These are phyloP conservation scores for Exophiala bonariae DNA, from an alignment of 2,329 filamentous ascomycete genomes.

Conservation along the genomic window DNA sequence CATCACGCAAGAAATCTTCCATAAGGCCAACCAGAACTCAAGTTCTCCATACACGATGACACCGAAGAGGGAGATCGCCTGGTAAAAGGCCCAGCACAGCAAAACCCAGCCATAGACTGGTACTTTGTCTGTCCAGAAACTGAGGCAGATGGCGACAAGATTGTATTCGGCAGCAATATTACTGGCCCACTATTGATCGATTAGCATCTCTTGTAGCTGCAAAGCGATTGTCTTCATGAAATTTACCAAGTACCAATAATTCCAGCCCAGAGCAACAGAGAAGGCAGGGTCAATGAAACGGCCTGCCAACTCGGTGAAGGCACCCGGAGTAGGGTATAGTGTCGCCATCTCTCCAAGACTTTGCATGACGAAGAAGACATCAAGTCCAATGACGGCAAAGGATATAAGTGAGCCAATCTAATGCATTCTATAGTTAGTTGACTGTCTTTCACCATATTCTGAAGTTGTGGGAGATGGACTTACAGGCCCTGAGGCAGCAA, in stretches of 20 bases:
- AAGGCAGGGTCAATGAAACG: slow-evolving; percentile 48
- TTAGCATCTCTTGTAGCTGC: neutral
- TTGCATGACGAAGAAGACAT: slow-evolving; percentile 45
- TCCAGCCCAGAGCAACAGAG: slow-evolving; percentile 47
- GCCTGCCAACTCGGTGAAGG: slow-evolving; percentile 47
- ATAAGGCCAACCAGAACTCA: slow-evolving; percentile 45
- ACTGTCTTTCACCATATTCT: too few relatives aligned
- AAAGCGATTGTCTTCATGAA: neutral
- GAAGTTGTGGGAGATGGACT: neutral
- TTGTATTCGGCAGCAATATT: slow-evolving; percentile 40
- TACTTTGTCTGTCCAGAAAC: slow-evolving; percentile 45
- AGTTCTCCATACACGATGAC: slow-evolving; percentile 55
- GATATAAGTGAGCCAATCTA: slow-evolving; percentile 48
- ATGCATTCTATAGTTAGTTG: neutral
- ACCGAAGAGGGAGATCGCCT: slow-evolving; percentile 41
- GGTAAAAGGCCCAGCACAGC: slow-evolving; percentile 47
- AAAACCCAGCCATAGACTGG: slow-evolving; percentile 50
- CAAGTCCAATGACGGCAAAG: slow-evolving; percentile 50
- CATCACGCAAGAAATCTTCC: slow-evolving; percentile 37
- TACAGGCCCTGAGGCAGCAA: slow-evolving; percentile 9
- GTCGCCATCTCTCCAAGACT: slow-evolving; percentile 50
- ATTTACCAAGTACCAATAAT: slow-evolving; percentile 14
- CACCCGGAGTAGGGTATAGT: slow-evolving; percentile 50
- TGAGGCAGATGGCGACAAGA: slow-evolving; percentile 45
- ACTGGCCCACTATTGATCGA: neutral